A percentile compares a stretch with the other conserved stretches of the same genome.
phyloP scores from a whole-genome alignment of 306 rosid species.

The Lotus japonicus region DNA sequence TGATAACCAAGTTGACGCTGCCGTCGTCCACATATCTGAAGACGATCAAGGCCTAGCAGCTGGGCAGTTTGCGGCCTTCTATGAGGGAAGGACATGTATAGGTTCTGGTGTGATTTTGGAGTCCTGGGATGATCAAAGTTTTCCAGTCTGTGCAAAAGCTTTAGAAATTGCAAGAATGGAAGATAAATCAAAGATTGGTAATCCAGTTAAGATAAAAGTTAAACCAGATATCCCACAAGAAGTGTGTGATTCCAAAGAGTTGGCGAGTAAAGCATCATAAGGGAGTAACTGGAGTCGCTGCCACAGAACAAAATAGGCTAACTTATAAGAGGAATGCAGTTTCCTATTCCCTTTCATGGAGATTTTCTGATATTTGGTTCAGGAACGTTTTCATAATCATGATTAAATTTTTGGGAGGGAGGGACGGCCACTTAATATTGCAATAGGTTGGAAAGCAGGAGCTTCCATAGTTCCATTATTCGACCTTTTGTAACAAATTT shows the following conservation, averaged over 20 bases:
- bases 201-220: conserved; percentile 81
- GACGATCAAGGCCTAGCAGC: conserved; percentile 98
- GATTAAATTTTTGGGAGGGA: background rate
- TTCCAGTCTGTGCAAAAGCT: conserved; percentile 79
- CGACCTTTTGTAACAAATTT: background rate
- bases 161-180: conserved; percentile 67
- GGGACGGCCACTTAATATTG: background rate
- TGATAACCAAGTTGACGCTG: conserved; percentile 40
- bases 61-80: conserved; percentile 90
- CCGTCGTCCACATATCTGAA: conserved; percentile 57
- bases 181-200: conserved; percentile 82
- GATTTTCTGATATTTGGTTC: background rate
- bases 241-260: conserved; percentile 26
- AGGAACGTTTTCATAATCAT: background rate
- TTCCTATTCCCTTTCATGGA: conserved; percentile 2
- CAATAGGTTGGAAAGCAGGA: background rate
- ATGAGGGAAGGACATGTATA: conserved; percentile 66
- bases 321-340: conserved; percentile 11
- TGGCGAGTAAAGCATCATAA: conserved; percentile 9
- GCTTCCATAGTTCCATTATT: too few species aligned
- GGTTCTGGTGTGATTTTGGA: conserved; percentile 91
- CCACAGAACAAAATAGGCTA: conserved; percentile 17
- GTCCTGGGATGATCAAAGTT: conserved; percentile 80
- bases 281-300: conserved; percentile 18
- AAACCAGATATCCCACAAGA: conserved; percentile 40